Evolutionary conservation across 768 basidiomycete species (phyloP), one percentile per base, ranked within the genome.

Genomic region (Sutorius australiensis): DNA sequence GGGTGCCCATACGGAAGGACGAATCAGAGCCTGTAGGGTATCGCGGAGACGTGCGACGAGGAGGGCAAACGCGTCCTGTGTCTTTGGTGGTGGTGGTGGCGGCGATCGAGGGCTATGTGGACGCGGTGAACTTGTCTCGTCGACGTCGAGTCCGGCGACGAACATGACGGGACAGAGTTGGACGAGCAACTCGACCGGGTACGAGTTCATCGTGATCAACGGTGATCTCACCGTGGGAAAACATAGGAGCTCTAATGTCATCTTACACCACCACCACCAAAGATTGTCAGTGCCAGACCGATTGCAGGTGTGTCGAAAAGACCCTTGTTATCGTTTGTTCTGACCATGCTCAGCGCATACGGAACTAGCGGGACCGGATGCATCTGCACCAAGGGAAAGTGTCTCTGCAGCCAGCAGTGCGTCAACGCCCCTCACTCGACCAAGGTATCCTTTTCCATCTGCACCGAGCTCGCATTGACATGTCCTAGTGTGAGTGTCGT

Each of bases 101-200:
- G 55, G 53, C 1, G 53, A 57, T 6, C 31, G 31, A 21, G 33
- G 7, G 0, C 27, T 6, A 0, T 33, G 4, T 17, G 10, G 61
- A 0, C 58, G 5, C 49, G 33, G 21, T 62, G 55, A 13, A 48
- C 1, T 17, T 0, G 19, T 1, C 24, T 14, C 6, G 27, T 34
- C 37, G 2, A 60, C 28, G 2, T 40, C 51, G 41, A 97, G 80
- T 2, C 95, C 95, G 24, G 92, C 92, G 17, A 94, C 89, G 66
- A 97, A 95, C 89, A 98, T 90, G 36, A 98, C 84, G 13, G 95
- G 95, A 17, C 83, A 85, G 39, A 92, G 81, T 67, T 97, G 94
- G n/a, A 81, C 77, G 59, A 97, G 76, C 57, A 98, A 77, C 75
- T 98, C 93, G 53, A 82, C 75, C 17, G 94, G 95, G 75, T 95